Base-by-base conservation (phyloP, 1,284 basidiomycete species). In the Neotropicomus parvogracilis region DNA sequence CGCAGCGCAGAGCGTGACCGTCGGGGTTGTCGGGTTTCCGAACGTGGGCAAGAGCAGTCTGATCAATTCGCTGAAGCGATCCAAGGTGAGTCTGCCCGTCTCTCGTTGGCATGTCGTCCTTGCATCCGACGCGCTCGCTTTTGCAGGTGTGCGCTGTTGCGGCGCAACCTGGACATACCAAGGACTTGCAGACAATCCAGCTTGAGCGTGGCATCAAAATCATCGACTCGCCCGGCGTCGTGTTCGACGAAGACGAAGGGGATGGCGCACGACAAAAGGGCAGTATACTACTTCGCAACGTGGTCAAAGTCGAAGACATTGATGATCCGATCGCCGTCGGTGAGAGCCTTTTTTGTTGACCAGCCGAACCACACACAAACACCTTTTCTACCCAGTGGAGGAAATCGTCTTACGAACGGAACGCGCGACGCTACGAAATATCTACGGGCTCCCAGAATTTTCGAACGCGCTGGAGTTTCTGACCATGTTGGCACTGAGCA, bases 1-100 rank as follows among this genome's bases (percentile, higher is more conserved):
- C 19, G 35, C 84, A 1, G 73, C 79, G 34, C 69, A 81, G 46
- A 88, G 85, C 48, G 77, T 95, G 39, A 95, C 93, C 0, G 85
- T 98, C 46, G 95, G 95, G 14, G 88, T 98, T 19, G 91, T 98
- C 27, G 95, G 95, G 1, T 95, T 95, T 63, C 95, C 95, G 4
- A 99, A 99, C 69, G 95, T 98, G 46, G 95, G 95, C 10, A 99
- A 99, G 73, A 94, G 90, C 50, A 91, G 85, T 58, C 66, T 99
- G 49, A 97, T 99, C 73, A 99, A 99, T 69, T 91, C 91, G 44
- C 73, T 99, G 46, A 95, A 97, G 70, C 75, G 95, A 36, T 83
- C 83, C 48, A 90, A 93, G 69, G 92, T 91, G 16, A 52, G 68
- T 11, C 7, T n/a, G n/a, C 6, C n/a, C 10, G 47, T 19, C 72